Percentiles rank a stretch among this genome's conserved stretches.
These are phyloP conservation scores for Byssoonygena ceratinophila DNA, from an alignment of 2,329 filamentous ascomycete species.

Conservation along the genomic window DNA sequence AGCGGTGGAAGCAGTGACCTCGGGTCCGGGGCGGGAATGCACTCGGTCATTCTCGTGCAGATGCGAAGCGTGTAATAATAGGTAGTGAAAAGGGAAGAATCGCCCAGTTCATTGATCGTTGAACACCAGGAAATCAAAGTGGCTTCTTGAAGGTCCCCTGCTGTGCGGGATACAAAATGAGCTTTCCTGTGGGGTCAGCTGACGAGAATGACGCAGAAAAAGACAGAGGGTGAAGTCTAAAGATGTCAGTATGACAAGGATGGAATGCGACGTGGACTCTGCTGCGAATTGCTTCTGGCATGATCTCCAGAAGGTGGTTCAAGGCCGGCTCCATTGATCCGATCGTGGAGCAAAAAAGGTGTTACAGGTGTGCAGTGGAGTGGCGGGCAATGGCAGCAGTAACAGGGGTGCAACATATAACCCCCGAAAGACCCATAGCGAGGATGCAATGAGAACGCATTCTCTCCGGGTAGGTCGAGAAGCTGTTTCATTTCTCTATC, in stretches of 20 bases:
- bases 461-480: no score
- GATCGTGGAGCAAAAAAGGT: neutral
- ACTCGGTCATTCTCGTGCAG: constrained; percentile 41
- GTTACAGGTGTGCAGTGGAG: no score
- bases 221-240: neutral
- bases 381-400: no score
- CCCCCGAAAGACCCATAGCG: no score
- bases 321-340: constrained; percentile 1
- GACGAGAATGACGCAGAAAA: neutral
- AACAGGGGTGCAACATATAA: no score
- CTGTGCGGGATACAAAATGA: neutral
- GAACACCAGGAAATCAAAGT: no score
- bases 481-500: no score
- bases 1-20: constrained; percentile 50
- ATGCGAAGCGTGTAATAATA: neutral
- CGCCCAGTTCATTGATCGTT: no score
- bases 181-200: neutral
- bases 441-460: no score
- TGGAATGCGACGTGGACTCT: neutral
- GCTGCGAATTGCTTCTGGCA: neutral
- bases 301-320: neutral
- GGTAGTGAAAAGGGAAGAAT: neutral
- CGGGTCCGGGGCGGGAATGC: constrained; percentile 46
- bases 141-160: neutral
- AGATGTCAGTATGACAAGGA: neutral